Evolutionary conservation across 2,329 filamentous ascomycete species (phyloP).

Genomic region (Fusarium tjaetaba): DNA sequence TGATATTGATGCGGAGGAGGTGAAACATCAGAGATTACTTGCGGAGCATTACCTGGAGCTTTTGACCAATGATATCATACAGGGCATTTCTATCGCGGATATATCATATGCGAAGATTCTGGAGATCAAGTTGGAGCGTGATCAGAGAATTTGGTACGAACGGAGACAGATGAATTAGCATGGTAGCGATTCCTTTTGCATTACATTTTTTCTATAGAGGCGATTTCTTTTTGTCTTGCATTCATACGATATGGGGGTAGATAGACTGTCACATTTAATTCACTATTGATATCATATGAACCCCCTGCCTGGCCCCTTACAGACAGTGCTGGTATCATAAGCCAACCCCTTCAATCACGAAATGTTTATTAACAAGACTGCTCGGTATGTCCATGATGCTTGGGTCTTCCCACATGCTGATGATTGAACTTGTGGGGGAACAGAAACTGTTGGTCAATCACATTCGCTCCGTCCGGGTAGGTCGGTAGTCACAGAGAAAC

Average conservation of each 20-base stretch:
- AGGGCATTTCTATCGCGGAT: background rate
- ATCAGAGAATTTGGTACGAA: background rate
- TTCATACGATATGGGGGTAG: no score
- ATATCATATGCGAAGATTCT: constrained; percentile 6
- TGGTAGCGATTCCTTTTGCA: background rate
- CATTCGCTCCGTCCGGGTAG: background rate
- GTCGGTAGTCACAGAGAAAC: accelerated
- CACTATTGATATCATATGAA: no score
- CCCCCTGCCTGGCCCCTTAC: accelerated
- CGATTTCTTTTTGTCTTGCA: background rate
- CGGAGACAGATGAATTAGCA: background rate
- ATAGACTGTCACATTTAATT: background rate
- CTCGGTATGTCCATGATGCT: accelerated
- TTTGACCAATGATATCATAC: constrained; percentile 3
- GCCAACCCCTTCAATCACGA: accelerated
- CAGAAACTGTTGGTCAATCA: accelerated
- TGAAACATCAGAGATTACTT: background rate
- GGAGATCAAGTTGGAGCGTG: background rate
- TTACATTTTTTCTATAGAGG: background rate
- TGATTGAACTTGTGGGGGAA: no score
- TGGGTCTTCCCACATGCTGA: background rate
- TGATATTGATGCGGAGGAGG: constrained; percentile 1
- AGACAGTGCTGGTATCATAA: background rate
- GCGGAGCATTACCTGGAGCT: constrained; percentile 4
- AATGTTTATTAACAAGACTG: accelerated